Evolutionary conservation across 495 filamentous ascomycete genomes (phyloP).

Genomic region (Xylaria flabelliformis): DNA sequence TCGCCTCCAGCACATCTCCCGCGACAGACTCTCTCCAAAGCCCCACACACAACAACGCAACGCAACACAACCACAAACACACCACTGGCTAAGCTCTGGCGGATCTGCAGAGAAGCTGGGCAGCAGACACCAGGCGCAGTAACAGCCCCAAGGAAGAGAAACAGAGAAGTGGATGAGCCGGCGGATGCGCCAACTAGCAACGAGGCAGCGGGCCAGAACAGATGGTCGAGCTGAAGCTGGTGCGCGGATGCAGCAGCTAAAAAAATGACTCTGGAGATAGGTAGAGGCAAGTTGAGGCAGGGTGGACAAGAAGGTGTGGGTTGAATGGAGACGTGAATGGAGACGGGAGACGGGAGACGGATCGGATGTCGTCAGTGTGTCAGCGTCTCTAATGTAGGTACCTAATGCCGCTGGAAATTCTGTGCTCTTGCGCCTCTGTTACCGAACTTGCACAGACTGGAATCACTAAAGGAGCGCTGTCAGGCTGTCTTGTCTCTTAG

Average conservation of each 20-base stretch:
- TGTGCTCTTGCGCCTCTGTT: background rate
- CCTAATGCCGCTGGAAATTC: background rate
- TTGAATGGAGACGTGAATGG: constrained; percentile 15
- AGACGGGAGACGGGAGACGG: constrained; percentile 8
- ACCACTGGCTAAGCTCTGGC: background rate
- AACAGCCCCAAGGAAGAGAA: constrained; percentile 6
- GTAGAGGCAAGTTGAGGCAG: constrained; percentile 15
- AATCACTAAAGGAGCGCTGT: constrained; percentile 9
- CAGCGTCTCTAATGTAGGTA: background rate
- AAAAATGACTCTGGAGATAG: constrained; percentile 11
- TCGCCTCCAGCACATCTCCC: constrained; percentile 28
- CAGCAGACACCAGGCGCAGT: background rate
- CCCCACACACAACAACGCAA: constrained; percentile 19
- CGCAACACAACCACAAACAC: constrained; percentile 19
- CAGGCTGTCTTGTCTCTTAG: constrained; percentile 1
- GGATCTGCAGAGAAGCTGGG: background rate
- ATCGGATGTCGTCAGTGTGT: constrained; percentile 25
- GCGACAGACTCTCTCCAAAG: constrained; percentile 17
- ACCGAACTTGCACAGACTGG: background rate
- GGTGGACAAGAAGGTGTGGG: constrained; percentile 18
- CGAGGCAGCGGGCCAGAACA: constrained; percentile 11
- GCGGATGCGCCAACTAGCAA: background rate
- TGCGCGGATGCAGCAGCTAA: constrained; percentile 8
- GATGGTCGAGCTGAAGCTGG: constrained; percentile 11
- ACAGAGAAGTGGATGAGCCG: background rate